These are phyloP conservation scores for Xylaria venustula DNA, from an alignment of 495 filamentous ascomycete genomes.

Conservation along the genomic window DNA sequence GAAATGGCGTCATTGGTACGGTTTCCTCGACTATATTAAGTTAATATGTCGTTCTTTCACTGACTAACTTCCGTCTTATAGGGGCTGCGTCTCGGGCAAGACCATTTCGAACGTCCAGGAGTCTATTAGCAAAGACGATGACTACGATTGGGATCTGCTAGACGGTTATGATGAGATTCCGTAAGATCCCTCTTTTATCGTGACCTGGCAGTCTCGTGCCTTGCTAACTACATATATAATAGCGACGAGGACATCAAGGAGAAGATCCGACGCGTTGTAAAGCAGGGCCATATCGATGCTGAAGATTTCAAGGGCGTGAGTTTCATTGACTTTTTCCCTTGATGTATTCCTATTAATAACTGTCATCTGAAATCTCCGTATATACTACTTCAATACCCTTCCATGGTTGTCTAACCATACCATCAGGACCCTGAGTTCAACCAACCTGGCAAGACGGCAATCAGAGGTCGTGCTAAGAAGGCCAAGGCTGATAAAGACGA, in stretches of 20 bases:
- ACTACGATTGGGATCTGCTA: constrained; percentile 45
- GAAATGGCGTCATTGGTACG: constrained; percentile 79
- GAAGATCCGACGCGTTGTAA: constrained; percentile 62
- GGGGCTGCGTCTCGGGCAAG: constrained; percentile 77
- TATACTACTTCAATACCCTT: neutral
- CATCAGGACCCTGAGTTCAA: constrained; percentile 68
- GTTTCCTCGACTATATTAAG: neutral
- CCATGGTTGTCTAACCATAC: neutral
- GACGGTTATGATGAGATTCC: constrained; percentile 75
- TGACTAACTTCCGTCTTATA: constrained; percentile 28
- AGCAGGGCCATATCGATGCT: constrained; percentile 69
- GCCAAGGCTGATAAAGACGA: constrained; percentile 33
- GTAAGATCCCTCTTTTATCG: constrained; percentile 17
- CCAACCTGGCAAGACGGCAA: constrained; percentile 62
- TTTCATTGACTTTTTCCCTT: neutral
- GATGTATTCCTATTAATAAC: neutral
- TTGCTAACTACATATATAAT: constrained; percentile 11
- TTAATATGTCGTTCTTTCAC: neutral
- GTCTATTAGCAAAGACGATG: constrained; percentile 34
- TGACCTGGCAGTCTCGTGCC: constrained; percentile 10
- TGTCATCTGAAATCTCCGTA: neutral
- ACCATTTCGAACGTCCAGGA: constrained; percentile 58
- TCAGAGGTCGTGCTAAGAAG: constrained; percentile 51
- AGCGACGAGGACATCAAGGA: constrained; percentile 51
- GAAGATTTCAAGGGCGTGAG: constrained; percentile 79